Percentiles rank a stretch among this genome's conserved stretches.
Evolutionary conservation across 208 protist species (phyloP).

Genomic region (Blechomonas ayalai): DNA sequence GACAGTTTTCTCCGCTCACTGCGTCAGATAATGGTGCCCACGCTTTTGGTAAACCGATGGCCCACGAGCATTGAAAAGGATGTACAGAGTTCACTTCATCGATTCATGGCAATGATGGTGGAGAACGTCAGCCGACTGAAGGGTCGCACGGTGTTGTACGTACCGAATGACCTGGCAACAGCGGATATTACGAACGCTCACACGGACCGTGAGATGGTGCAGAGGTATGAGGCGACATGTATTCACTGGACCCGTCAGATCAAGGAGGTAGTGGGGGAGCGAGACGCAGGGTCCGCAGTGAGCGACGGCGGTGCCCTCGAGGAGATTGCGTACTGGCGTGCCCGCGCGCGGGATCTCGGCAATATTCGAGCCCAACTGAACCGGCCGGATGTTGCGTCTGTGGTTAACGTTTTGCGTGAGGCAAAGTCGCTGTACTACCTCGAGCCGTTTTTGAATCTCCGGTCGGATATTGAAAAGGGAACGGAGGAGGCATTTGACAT

Average conservation of each 20-base stretch:
- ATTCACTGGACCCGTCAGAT: slow-evolving; percentile 99
- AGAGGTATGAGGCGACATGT: slow-evolving; percentile 94
- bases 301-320: slow-evolving; percentile 87
- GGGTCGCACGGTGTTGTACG: slow-evolving; percentile 97
- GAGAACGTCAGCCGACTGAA: slow-evolving; percentile 92
- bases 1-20: slow-evolving; percentile 87
- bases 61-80: slow-evolving; percentile 95
- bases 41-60: slow-evolving; percentile 87
- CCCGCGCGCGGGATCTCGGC: slow-evolving; percentile 89
- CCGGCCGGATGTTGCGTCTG: slow-evolving; percentile 78
- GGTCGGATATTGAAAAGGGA: slow-evolving; percentile 88
- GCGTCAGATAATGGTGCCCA: slow-evolving; percentile 73
- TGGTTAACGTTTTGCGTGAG: slow-evolving; percentile 87
- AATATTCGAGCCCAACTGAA: slow-evolving; percentile 95
- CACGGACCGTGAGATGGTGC: slow-evolving; percentile 93
- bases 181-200: slow-evolving; percentile 41
- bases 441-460: slow-evolving; percentile 91
- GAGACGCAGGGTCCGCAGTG: slow-evolving; percentile 49
- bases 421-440: slow-evolving; percentile 94
- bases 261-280: slow-evolving; percentile 94
- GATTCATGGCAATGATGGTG: slow-evolving; percentile 96
- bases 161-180: slow-evolving; percentile 87
- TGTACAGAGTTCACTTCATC: slow-evolving; percentile 91
- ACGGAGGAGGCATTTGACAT: slow-evolving; percentile 95
- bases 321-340: slow-evolving; percentile 96